Conservation (phyloP, 2,329 filamentous ascomycete species). For the Colletotrichum filicis region DNA sequence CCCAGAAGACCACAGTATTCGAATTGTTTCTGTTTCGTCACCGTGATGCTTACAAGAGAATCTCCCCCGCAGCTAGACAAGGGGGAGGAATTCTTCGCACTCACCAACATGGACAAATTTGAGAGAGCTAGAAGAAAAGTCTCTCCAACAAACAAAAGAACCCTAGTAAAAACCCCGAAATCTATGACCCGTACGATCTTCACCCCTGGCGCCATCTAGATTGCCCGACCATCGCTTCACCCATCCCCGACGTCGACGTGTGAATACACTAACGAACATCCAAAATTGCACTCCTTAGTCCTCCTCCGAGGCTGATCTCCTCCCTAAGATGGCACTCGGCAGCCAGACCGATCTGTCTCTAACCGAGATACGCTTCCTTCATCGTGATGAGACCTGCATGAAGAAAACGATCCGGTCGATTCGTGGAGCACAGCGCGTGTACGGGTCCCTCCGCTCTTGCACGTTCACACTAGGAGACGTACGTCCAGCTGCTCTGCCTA, state of each 20-base stretch:
- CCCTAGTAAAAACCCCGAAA: background rate
- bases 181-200: background rate
- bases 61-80: background rate
- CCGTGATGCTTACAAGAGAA: conserved; percentile 1
- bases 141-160: no score
- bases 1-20: background rate
- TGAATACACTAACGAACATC: background rate
- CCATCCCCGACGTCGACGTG: background rate
- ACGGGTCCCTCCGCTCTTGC: background rate
- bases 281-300: background rate
- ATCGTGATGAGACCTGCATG: conserved; percentile 9
- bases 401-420: conserved; percentile 9
- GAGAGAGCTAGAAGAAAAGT: background rate
- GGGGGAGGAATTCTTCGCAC: background rate
- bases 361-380: conserved; percentile 4
- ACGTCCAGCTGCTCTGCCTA: background rate
- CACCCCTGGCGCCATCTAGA: background rate
- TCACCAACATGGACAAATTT: background rate
- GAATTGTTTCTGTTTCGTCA: conserved; percentile 8
- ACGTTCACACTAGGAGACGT: background rate
- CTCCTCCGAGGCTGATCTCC: background rate
- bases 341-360: conserved; percentile 5
- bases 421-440: background rate
- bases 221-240: background rate
- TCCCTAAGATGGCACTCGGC: background rate